Evolutionary conservation across 176 grass and related monocot species (phyloP).

Genomic region (Carex parvula): DNA sequence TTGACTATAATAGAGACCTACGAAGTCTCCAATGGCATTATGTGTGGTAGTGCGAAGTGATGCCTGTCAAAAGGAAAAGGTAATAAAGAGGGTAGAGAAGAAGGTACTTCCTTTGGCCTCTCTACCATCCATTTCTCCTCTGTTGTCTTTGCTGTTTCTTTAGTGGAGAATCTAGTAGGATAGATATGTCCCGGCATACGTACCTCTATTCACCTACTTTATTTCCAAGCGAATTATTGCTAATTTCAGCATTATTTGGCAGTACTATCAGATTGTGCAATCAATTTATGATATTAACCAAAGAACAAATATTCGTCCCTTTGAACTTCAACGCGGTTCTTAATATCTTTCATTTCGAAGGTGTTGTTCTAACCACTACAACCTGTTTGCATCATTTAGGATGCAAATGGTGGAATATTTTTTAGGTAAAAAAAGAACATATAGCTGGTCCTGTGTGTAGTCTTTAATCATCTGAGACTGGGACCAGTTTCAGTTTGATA

Average conservation of each 20-base stretch:
- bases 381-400: background rate
- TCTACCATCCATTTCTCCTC: constrained; percentile 4
- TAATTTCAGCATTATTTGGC: background rate
- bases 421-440: background rate
- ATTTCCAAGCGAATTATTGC: background rate
- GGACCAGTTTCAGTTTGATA: background rate
- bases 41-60: constrained; percentile 19
- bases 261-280: background rate
- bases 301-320: background rate
- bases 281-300: background rate
- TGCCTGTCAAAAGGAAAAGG: background rate
- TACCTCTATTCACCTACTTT: background rate
- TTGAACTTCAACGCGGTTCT: no score
- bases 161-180: constrained; percentile 15
- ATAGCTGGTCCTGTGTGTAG: background rate
- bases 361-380: background rate
- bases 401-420: background rate
- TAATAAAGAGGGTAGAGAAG: background rate
- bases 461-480: background rate
- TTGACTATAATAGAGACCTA: constrained; percentile 10
- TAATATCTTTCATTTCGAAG: background rate
- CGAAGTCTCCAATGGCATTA: background rate
- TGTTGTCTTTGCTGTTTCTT: constrained; percentile 3
- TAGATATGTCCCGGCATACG: background rate
- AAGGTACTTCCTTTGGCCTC: constrained; percentile 3